Percentiles rank a stretch among this genome's conserved stretches.
These are phyloP conservation scores for Ophiostoma australiae DNA, from an alignment of 2,329 filamentous ascomycete genomes.

Conservation along the genomic window DNA sequence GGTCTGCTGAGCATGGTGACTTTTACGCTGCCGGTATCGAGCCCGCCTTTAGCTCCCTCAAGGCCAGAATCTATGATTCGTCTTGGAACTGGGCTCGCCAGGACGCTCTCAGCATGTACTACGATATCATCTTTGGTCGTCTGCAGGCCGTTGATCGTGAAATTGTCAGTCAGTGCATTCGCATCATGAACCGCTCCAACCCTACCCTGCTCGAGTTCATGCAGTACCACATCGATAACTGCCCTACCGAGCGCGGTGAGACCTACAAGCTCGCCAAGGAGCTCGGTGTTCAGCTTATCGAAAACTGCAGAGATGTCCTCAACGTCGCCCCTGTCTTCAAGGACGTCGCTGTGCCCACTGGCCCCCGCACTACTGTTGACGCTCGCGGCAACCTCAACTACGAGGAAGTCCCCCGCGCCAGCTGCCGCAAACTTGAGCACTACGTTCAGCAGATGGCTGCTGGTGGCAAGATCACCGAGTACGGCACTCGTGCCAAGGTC, in stretches of 20 bases:
- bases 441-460: conserved; percentile 99
- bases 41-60: conserved; percentile 86
- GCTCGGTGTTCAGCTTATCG: conserved; percentile 85
- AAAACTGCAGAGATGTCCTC: conserved; percentile 94
- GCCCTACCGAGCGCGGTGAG: conserved; percentile 91
- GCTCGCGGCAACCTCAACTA: conserved; percentile 89
- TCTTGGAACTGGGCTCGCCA: conserved; percentile 99
- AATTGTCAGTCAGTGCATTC: conserved; percentile 97
- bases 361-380: conserved; percentile 87
- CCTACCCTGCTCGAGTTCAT: conserved; percentile 95
- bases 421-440: conserved; percentile 94
- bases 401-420: conserved; percentile 77
- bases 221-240: conserved; percentile 99
- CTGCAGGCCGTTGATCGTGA: conserved; percentile 91
- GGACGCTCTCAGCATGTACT: conserved; percentile 97
- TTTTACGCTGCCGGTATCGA: conserved; percentile 94
- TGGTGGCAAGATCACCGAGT: conserved; percentile 96
- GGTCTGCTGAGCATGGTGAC: conserved; percentile 92
- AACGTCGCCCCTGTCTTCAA: conserved; percentile 84
- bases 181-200: conserved; percentile 98
- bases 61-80: conserved; percentile 94
- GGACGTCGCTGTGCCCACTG: conserved; percentile 88
- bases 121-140: conserved; percentile 95
- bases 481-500: conserved; percentile 96
- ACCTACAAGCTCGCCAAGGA: conserved; percentile 97